Evolutionary conservation across 345 rosid genomes (phyloP), one percentile per base, ranked within the genome.

Genomic region (Dovyalis caffra): DNA sequence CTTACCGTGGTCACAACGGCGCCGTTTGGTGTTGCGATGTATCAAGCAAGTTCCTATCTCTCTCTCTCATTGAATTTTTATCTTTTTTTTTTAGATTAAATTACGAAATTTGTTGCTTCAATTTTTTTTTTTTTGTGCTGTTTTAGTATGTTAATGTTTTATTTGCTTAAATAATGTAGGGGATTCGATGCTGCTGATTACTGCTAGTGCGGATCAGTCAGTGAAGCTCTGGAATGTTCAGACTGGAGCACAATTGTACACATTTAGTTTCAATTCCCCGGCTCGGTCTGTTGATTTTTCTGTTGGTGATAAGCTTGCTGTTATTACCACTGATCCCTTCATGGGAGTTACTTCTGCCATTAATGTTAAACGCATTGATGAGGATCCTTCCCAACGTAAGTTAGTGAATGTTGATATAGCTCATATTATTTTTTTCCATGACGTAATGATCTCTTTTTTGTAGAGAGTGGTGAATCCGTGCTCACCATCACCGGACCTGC

Each of bases 1-100:
- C 98, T 66, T 95, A 89, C 74, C 96, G 98, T 47, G 99, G 99
- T 58, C 99, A 95, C 87, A 95, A 95, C 68, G 98, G 98, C 31
- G 98, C 99, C 61, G 98, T 93, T 66, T 95, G 99, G 99, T 88
- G 86, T 60, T 93, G 98, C 76, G 97, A 95, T 78, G 88, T 95
- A 70, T 93, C 98, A 20, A 86, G 99, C 74, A 85, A 81, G 80
- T 51, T 20, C 25, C 12, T 67, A 8, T 33, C 28, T 14, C 40
- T 66, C 64, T 23, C 8, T 45, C 3, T 3, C 10, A 18, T 9
- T 34, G 25, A 33, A 3, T 76, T 31, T 14, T 1, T n/a, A 1
- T 23, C 1, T 20, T 12, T 11, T 18, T 0, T 14, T 21, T 1
- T 5, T 29, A 15, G 49, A 5, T 3, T 25, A 20, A 47, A 8